Conservation (phyloP, 108 stramenopile species). For the Fistulifera solaris region DNA sequence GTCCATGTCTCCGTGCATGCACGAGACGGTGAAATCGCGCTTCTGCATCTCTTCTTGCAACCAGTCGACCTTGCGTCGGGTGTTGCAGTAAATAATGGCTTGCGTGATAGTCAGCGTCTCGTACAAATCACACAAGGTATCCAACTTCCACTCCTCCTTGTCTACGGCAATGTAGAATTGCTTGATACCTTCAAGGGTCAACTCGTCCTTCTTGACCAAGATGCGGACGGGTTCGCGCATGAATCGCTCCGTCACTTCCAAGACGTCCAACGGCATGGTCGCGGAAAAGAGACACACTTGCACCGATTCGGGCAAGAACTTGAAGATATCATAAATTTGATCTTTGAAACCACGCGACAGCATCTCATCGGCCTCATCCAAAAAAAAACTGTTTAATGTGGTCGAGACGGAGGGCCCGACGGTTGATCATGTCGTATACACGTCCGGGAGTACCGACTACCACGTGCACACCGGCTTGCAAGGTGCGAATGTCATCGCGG, state of each 20-base stretch:
- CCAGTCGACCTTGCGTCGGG: constrained; percentile 99
- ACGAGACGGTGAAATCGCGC: constrained; percentile 98
- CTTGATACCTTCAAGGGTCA: constrained; percentile 99
- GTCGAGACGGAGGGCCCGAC: constrained; percentile 91
- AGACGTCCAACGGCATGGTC: constrained; percentile 99
- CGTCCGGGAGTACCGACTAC: constrained; percentile 99
- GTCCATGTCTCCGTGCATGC: constrained; percentile 99
- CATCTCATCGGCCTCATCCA: constrained; percentile 99
- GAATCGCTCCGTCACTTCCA: constrained; percentile 97
- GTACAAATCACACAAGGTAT: constrained; percentile 99
- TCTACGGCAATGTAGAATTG: constrained; percentile 99
- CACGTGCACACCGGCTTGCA: constrained; percentile 96
- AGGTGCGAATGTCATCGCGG: constrained; percentile 98
- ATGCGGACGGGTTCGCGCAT: constrained; percentile 99
- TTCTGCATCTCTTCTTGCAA: constrained; percentile 94
- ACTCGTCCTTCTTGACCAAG: constrained; percentile 99
- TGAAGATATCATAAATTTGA: constrained; percentile 99
- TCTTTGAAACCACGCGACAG: constrained; percentile 99
- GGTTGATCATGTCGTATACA: constrained; percentile 99
- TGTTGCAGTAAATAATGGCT: constrained; percentile 99
- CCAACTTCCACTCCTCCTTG: constrained; percentile 98
- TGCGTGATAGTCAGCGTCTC: constrained; percentile 99
- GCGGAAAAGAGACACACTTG: constrained; percentile 99
- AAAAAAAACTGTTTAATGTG: constrained; percentile 91
- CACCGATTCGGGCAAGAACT: constrained; percentile 97